These are phyloP conservation scores for Russula sp. DNA, from an alignment of 768 basidiomycete genomes.

Conservation along the genomic window DNA sequence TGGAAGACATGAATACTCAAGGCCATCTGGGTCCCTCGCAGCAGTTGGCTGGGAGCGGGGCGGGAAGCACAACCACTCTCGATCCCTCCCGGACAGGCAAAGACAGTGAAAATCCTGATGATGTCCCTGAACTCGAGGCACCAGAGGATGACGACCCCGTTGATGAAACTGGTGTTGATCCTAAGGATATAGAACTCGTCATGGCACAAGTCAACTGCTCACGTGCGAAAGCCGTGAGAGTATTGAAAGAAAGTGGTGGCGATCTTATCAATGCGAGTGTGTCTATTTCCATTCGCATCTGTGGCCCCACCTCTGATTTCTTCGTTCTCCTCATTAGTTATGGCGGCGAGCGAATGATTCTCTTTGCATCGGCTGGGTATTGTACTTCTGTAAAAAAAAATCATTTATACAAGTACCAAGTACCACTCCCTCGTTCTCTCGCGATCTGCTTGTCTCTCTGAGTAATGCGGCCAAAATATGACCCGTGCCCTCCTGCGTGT, in stretches of 20 bases:
- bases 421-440: constrained; percentile 10
- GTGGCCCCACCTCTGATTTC: background rate
- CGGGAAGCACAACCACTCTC: constrained; percentile 46
- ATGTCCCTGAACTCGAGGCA: constrained; percentile 80
- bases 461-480: constrained; percentile 15
- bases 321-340: constrained; percentile 49
- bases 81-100: constrained; percentile 52
- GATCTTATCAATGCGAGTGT: constrained; percentile 96
- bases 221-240: constrained; percentile 87
- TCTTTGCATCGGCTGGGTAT: constrained; percentile 36
- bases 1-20: constrained; percentile 84
- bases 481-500: background rate
- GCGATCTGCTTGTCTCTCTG: constrained; percentile 16
- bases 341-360: constrained; percentile 86
- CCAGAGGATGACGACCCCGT: constrained; percentile 77
- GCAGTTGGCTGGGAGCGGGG: constrained; percentile 60
- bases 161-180: constrained; percentile 85
- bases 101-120: constrained; percentile 65
- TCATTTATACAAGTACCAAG: constrained; percentile 16
- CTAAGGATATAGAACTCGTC: constrained; percentile 93
- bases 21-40: constrained; percentile 76
- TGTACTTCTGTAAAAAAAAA: constrained; percentile 24
- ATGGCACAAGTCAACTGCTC: constrained; percentile 89
- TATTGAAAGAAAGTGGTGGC: constrained; percentile 85
- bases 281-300: constrained; percentile 39